phyloP scores from a whole-genome alignment of 176 grass and related monocot genomes.

The Carex myosuroides region DNA sequence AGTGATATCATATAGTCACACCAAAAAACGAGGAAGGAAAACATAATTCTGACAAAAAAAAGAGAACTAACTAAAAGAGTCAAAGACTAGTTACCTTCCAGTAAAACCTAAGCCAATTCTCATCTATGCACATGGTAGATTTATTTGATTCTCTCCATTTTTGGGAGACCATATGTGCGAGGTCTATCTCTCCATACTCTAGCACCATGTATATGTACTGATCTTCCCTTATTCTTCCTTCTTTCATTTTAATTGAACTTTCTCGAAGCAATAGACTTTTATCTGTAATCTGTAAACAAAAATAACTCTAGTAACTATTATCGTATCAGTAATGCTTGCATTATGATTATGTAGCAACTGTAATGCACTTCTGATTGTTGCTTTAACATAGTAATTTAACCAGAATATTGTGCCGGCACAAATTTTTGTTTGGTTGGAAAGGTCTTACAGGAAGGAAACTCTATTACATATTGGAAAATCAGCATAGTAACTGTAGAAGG shows the following conservation, averaged over 20 bases:
- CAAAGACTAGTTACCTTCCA: slow-evolving; percentile 57
- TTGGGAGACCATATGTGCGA: slow-evolving; percentile 86
- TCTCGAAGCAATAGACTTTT: slow-evolving; percentile 60
- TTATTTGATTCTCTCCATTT: slow-evolving; percentile 65
- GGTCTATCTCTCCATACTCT: slow-evolving; percentile 94
- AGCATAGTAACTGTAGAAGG: neutral
- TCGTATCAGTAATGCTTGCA: neutral
- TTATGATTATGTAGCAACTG: neutral
- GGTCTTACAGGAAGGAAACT: neutral
- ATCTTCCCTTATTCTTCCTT: slow-evolving; percentile 80
- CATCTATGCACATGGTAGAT: slow-evolving; percentile 54
- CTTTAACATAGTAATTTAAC: neutral
- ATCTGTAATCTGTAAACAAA: slow-evolving; percentile 70
- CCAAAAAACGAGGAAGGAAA: neutral
- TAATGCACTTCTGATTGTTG: neutral
- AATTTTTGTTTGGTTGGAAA: neutral
- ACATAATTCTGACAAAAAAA: neutral
- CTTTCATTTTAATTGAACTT: slow-evolving; percentile 37
- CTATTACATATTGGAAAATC: neutral
- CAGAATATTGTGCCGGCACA: neutral
- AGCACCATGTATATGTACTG: slow-evolving; percentile 92
- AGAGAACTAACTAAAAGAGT: neutral
- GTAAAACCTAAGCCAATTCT: slow-evolving; percentile 98
- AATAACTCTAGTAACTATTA: slow-evolving; percentile 15
- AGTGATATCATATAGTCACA: neutral